Evolutionary conservation across 2,329 filamentous ascomycete genomes (phyloP).

Genomic region (Pseudogymnoascus sp.): DNA sequence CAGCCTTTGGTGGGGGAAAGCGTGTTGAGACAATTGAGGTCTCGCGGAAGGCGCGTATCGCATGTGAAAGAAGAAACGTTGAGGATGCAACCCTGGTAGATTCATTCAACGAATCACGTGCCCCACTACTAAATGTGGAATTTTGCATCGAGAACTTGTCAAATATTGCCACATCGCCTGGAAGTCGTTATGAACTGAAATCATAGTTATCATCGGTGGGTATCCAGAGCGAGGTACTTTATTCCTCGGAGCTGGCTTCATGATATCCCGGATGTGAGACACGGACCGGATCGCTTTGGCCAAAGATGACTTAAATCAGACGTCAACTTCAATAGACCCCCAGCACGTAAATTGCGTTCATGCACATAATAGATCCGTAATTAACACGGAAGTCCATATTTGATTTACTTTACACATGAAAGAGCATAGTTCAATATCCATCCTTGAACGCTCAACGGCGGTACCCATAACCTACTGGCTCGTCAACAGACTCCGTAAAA

Average conservation of each 20-base stretch:
- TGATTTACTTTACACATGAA: too few relatives aligned
- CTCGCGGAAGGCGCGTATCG: not conserved
- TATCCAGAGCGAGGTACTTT: not conserved
- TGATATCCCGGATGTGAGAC: not conserved
- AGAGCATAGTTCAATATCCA: not conserved
- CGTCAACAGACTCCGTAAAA: not conserved
- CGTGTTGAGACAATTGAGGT: not conserved
- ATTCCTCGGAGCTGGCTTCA: not conserved
- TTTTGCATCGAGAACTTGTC: not conserved
- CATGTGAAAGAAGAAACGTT: slow-evolving; percentile 7
- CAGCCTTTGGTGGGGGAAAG: slow-evolving; percentile 4
- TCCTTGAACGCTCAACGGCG: not conserved
- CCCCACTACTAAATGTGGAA: not conserved
- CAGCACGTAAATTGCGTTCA: not conserved
- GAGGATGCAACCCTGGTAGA: slow-evolving; percentile 2
- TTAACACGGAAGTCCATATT: not conserved
- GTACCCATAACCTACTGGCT: not conserved
- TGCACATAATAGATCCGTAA: not conserved
- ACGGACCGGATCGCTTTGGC: not conserved
- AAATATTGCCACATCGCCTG: not conserved
- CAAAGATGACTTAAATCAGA: not conserved
- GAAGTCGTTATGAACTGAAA: not conserved
- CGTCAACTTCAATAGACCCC: not conserved
- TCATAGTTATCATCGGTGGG: not conserved
- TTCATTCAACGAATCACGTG: not conserved